Evolutionary conservation across 164 flowering plant species (phyloP), one percentile per base, ranked within the genome.

Genomic region (Magnolia changhungtana): DNA sequence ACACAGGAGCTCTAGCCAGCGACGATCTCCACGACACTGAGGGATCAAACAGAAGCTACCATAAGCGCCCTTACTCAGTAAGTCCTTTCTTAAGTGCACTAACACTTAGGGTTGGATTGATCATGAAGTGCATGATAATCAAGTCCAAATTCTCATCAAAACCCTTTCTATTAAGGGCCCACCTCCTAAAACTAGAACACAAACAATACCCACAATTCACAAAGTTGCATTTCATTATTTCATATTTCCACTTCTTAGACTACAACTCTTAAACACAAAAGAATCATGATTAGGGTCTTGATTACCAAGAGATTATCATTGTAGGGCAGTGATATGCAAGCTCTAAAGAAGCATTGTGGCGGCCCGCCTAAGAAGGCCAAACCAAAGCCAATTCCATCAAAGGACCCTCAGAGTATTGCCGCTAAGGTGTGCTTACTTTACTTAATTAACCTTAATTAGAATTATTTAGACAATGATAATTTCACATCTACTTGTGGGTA

Each of bases 341-440:
- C 11, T 59, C 1, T 75, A 8, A 93, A 93, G 87, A 94, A 88
- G 83, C 92, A 87, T 11, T 90, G 90, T 79, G 69, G 6, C 69
- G 80, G 63, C 77, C 71, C 82, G 49, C n/a, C 83, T 11, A 86
- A 77, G 84, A 91, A 85, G 78, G 23, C 86, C 0, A 92, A 91
- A 78, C 64, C 88, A 11, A 87, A 86, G 80, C 64, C 84, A 68
- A 19, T 58, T 72, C 75, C 87, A 50, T 67, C 93, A 3, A 94
- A 91, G 84, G 98, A 92, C 69, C 95, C 98, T 2, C 98, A 94
- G 78, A 94, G 97, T 66, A 75, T 92, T 63, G 98, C 98, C 31
- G 98, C 98, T 55, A 94, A 94, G 95, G 98, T 75, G 69, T 37
- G 75, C 69, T 79, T 79, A 13, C 51, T 50, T 67, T 24, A 27